A percentile compares a stretch with the other conserved stretches of the same genome.
Evolutionary conservation across 805 yeast species (phyloP).

Genomic region (Starmerella roubikii): DNA sequence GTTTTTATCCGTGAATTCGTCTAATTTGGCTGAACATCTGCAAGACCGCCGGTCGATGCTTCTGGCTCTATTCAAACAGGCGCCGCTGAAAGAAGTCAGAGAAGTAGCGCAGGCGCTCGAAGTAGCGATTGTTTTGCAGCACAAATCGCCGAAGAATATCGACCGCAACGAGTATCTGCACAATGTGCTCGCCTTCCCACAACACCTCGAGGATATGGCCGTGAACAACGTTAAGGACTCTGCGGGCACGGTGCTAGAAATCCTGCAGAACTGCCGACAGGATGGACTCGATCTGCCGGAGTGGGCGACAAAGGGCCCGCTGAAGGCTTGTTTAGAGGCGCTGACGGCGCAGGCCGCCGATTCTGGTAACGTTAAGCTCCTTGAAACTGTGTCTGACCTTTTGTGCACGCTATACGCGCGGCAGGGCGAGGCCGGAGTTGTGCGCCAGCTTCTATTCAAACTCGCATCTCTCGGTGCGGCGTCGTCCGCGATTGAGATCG

Average conservation of each 20-base stretch:
- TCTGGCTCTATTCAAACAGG: slow-evolving; percentile 34
- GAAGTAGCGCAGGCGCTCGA: slow-evolving; percentile 14
- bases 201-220: background rate
- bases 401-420: slow-evolving; percentile 29
- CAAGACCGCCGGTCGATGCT: slow-evolving; percentile 35
- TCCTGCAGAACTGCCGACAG: slow-evolving; percentile 2
- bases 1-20: slow-evolving; percentile 41
- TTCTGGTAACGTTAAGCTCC: slow-evolving; percentile 15
- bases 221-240: background rate
- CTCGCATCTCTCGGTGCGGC: slow-evolving; percentile 30
- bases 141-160: background rate
- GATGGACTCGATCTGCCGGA: slow-evolving; percentile 4
- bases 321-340: slow-evolving; percentile 5
- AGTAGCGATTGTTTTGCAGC: slow-evolving; percentile 5
- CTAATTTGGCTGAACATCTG: slow-evolving; percentile 41
- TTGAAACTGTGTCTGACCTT: slow-evolving; percentile 30
- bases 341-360: slow-evolving; percentile 16
- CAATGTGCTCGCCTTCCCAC: background rate
- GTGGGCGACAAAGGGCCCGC: slow-evolving; percentile 4
- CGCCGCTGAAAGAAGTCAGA: slow-evolving; percentile 22
- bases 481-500: slow-evolving; percentile 38
- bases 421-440: slow-evolving; percentile 4
- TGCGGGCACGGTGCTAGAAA: background rate
- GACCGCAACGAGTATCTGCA: background rate
- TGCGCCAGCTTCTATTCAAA: slow-evolving; percentile 33